A percentile compares a stretch with the other conserved stretches of the same genome.
Conservation (phyloP, 306 rosid species). For the Arachis hypogaea region DNA sequence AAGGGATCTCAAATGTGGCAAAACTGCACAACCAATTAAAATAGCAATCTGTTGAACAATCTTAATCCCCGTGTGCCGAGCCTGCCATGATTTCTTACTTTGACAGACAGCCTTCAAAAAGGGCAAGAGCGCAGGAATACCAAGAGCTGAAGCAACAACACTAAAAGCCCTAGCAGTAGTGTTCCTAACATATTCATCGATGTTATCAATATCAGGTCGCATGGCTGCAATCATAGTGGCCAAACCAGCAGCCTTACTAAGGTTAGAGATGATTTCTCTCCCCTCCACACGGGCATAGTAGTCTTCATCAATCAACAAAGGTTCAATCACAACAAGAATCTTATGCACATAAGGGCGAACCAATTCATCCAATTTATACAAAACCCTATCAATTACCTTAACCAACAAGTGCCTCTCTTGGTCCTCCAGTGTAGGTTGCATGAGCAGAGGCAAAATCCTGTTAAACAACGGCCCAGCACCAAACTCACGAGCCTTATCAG, state of each 20-base stretch:
- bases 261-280: slow-evolving; percentile 92
- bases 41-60: slow-evolving; percentile 98
- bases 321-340: slow-evolving; percentile 96
- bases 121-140: slow-evolving; percentile 91
- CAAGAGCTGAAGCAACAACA: slow-evolving; percentile 96
- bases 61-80: slow-evolving; percentile 94
- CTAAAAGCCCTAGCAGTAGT: slow-evolving; percentile 96
- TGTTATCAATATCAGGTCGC: slow-evolving; percentile 98
- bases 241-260: slow-evolving; percentile 97
- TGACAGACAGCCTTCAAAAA: slow-evolving; percentile 96
- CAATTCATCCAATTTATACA: slow-evolving; percentile 90
- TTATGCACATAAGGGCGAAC: slow-evolving; percentile 96
- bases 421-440: slow-evolving; percentile 50
- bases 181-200: slow-evolving; percentile 91
- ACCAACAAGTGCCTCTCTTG: slow-evolving; percentile 49
- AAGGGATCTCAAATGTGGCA: slow-evolving; percentile 86
- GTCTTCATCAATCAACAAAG: slow-evolving; percentile 92
- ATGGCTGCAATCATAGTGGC: slow-evolving; percentile 99
- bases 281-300: slow-evolving; percentile 98
- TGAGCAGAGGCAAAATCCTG: slow-evolving; percentile 45
- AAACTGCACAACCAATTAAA: slow-evolving; percentile 92
- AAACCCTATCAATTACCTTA: slow-evolving; percentile 72
- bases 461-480: slow-evolving; percentile 49
- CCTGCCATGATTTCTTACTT: slow-evolving; percentile 99
- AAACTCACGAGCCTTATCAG: slow-evolving; percentile 48